Evolutionary conservation across 2,329 filamentous ascomycete genomes (phyloP), one percentile per base, ranked within the genome.

Genomic region (Diplodia corticola): DNA sequence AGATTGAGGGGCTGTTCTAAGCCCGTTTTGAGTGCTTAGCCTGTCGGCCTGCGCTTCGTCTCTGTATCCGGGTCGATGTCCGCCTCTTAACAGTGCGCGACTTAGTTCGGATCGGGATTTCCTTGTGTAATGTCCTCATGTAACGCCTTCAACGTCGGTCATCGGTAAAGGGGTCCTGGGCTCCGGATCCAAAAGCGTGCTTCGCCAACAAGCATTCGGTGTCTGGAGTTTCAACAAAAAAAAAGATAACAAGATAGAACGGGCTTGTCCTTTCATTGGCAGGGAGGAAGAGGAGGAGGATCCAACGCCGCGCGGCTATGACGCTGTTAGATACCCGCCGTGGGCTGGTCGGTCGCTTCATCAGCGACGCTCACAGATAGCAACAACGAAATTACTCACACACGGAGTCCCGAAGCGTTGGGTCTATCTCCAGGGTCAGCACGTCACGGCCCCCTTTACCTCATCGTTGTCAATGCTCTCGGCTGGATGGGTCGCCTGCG

Each of bases 1-100:
- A 84, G 77, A 84, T 85, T 67, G 81, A 84, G 69, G 89, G 95
- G 5, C 85, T 99, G 66, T 99, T 98, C 80, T 99, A 92, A 69
- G 65, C 28, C 49, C 15, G 15, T 50, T 7, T 20, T 33, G 15
- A n/a, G 15, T 49, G 40, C 44, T 20, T 22, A 28, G 24, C 17
- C n/a, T n/a, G 22, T 35, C 20, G 24, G 22, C 57, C 49, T 49
- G 26, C 17, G 40, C 28, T 50, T 49, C 57, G 22, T 61, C 40
- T 22, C 10, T 35, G 57, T 61, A 22, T 28, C 17, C 48, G n/a
- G 57, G 15, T n/a, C 54, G 10, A 49, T 49, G 57, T 35, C 22
- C 44, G 57, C 57, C 57, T 61, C 40, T 49, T 49, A 48, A 61
- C 57, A 61, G 57, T 49, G 57, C 57, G 28, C 35, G 22, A 13